Conservation (phyloP, 1,284 basidiomycete species). For the Chalciporus sp. region DNA sequence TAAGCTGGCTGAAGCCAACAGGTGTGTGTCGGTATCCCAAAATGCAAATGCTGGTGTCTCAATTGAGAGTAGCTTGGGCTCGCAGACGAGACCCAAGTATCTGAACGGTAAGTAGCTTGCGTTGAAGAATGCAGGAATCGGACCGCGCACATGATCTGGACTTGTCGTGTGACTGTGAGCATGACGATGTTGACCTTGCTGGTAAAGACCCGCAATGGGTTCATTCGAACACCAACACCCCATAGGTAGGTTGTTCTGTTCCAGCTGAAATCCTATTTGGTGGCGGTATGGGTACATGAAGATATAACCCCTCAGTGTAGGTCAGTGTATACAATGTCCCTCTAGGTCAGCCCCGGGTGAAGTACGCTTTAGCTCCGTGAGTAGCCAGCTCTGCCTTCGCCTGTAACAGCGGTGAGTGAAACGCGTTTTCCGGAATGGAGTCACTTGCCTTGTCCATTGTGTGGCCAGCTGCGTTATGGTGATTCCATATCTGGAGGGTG, state of each 20-base stretch:
- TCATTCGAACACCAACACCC: background rate
- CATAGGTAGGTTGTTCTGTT: background rate
- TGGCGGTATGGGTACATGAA: constrained; percentile 24
- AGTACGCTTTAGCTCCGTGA: constrained; percentile 88
- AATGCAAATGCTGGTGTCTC: too few relatives aligned
- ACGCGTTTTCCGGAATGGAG: background rate
- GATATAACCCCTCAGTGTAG: background rate
- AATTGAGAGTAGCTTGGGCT: too few relatives aligned
- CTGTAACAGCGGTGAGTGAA: constrained; percentile 40
- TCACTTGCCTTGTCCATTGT: constrained; percentile 73
- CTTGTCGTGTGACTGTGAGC: background rate
- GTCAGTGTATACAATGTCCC: constrained; percentile 8
- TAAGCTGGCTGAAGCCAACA: too few relatives aligned
- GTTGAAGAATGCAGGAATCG: too few relatives aligned
- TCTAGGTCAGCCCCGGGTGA: constrained; percentile 65
- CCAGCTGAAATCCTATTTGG: constrained; percentile 6
- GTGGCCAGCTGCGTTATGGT: constrained; percentile 83
- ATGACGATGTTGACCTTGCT: background rate
- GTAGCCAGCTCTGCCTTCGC: constrained; percentile 84
- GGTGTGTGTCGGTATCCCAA: too few relatives aligned
- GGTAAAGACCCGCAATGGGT: background rate
- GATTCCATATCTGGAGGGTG: constrained; percentile 72
- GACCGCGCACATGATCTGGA: too few relatives aligned
- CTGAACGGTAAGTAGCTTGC: too few relatives aligned
- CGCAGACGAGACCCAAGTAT: too few relatives aligned